Conservation (phyloP, 768 basidiomycete species). For the Phlegmacium glaucopus region DNA sequence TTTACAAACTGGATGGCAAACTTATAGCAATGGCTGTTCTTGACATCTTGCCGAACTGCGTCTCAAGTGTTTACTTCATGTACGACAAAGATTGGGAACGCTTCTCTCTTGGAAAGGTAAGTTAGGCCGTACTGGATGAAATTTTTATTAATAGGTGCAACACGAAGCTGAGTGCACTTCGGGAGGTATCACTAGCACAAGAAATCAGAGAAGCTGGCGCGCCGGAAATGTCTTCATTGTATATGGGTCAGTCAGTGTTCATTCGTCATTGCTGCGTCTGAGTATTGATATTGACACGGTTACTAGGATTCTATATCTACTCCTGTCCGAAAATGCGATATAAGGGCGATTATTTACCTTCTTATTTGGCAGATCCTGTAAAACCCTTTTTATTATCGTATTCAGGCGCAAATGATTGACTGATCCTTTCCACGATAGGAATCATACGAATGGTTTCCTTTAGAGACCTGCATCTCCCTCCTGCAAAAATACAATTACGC, state of each 20-base stretch:
- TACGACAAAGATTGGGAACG: slow-evolving; percentile 72
- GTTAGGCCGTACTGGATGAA: slow-evolving; percentile 4
- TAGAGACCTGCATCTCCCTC: slow-evolving; percentile 53
- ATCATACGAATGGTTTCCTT: slow-evolving; percentile 72
- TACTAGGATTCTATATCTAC: slow-evolving; percentile 86
- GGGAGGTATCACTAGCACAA: slow-evolving; percentile 70
- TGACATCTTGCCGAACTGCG: slow-evolving; percentile 84
- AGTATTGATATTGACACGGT: no score
- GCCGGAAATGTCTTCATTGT: slow-evolving; percentile 60
- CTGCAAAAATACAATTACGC: slow-evolving; percentile 70
- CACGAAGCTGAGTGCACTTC: slow-evolving; percentile 76
- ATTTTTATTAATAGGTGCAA: neutral
- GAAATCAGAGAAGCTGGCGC: slow-evolving; percentile 76
- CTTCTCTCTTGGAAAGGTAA: slow-evolving; percentile 76
- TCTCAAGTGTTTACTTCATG: slow-evolving; percentile 86
- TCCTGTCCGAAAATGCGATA: slow-evolving; percentile 94
- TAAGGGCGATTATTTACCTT: slow-evolving; percentile 91
- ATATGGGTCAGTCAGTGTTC: slow-evolving; percentile 67
- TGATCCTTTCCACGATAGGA: slow-evolving; percentile 45
- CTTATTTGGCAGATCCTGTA: slow-evolving; percentile 85
- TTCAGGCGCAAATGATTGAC: neutral
- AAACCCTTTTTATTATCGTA: neutral
- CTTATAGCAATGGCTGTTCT: slow-evolving; percentile 85
- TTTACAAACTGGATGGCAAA: slow-evolving; percentile 78
- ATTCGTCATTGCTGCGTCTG: neutral